Base-by-base conservation (phyloP, 1,284 basidiomycete genomes). In the Tilletia walkeri region DNA sequence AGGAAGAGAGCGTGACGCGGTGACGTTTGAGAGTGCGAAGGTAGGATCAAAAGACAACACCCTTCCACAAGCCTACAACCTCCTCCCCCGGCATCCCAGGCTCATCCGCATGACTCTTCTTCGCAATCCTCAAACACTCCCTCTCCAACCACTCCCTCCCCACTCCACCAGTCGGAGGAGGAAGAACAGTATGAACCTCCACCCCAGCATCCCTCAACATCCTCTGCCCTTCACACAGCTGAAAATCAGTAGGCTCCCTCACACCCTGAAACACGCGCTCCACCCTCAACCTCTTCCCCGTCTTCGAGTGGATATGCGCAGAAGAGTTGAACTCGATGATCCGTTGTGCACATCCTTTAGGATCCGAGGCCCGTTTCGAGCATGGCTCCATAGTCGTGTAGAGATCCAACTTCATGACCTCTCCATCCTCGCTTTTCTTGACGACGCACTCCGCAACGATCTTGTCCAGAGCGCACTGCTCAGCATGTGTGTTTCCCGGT, bases 331-430 rank as follows among this genome's bases (percentile, higher is more conserved):
- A 83, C 3, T 86, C 86, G 53, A 97, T 89, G 68, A 99, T 88
- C 14, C 92, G 92, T 75, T 94, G 88, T 14, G 92, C 90, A 82
- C 96, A 99, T 0, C 94, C 90, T 0, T 89, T 85, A 47, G 96
- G 87, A 1, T 95, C 94, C 0, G 92, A 95, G 10, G 93, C 91
- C 68, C 96, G 88, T 39, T 92, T 85, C 2, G 93, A 95, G 83
- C 96, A 99, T 12, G 96, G 96, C 82, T 99, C 96, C 88, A 99
- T 90, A 0, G 95, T 99, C 0, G 95, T 96, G 82, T 95, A 99
- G 71, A 94, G 89, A 78, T 92, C 89, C 36, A 90, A 87, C 54
- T 86, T 85, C 9, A 85, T 14, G 18, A 30, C 30, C 10, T 38
- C 48, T 63, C 59, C 59, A 10, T 39, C 18, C 10, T 14, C 18